Conservation (phyloP, 352 stramenopile genomes). For the Globisporangium ultimum region DNA sequence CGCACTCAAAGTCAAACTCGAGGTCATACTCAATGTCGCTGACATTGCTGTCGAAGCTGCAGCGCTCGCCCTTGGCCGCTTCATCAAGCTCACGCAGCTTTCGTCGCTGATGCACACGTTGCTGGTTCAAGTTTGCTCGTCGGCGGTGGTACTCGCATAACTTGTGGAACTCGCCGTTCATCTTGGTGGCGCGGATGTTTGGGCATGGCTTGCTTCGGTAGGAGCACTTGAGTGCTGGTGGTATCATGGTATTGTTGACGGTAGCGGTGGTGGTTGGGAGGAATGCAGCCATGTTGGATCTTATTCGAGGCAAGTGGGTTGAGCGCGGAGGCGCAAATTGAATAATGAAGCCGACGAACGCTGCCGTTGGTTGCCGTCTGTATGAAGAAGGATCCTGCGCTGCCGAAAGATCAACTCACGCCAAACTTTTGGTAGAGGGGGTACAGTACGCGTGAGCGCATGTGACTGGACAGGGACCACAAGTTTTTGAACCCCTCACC, state of each 20-base stretch:
- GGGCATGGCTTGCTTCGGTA: conserved; percentile 35
- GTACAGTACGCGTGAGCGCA: neutral
- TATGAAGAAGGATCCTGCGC: too few relatives aligned
- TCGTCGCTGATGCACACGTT: conserved; percentile 28
- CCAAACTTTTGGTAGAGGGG: too few relatives aligned
- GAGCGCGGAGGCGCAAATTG: conserved; percentile 3
- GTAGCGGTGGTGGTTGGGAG: neutral
- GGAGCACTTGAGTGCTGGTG: conserved; percentile 12
- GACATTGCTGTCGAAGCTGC: neutral
- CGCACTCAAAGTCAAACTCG: conserved; percentile 11
- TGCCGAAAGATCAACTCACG: too few relatives aligned
- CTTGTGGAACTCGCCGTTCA: conserved; percentile 42
- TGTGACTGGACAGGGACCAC: neutral
- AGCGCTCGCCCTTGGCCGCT: too few relatives aligned
- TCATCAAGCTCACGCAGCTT: neutral
- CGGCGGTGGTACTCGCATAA: conserved; percentile 37
- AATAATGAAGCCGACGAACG: neutral
- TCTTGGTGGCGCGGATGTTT: conserved; percentile 32
- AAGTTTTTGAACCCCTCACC: neutral
- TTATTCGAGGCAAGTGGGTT: neutral
- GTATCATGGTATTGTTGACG: neutral
- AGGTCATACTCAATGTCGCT: conserved; percentile 12
- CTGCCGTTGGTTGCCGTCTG: too few relatives aligned
- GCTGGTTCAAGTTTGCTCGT: conserved; percentile 44
- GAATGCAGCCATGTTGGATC: neutral